Percentiles rank a stretch among this genome's conserved stretches.
Conservation (phyloP, 108 stramenopile genomes). For the Cyclotella baltica region DNA sequence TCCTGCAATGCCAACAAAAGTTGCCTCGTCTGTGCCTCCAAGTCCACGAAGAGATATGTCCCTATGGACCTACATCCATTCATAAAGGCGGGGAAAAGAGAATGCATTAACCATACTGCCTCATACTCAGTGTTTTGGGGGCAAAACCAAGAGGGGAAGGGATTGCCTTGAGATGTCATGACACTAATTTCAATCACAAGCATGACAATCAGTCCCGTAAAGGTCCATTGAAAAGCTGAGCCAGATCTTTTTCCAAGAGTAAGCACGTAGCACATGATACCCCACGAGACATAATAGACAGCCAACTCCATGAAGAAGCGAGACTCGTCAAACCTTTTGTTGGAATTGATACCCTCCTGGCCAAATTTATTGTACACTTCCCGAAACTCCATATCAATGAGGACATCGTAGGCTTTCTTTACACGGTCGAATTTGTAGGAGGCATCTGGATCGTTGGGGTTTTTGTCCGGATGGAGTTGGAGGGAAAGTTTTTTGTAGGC, state of each 20-base stretch:
- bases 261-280: constrained; percentile 93
- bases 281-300: constrained; percentile 95
- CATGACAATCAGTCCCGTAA: constrained; percentile 95
- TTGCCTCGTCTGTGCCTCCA: constrained; percentile 90
- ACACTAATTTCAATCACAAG: constrained; percentile 91
- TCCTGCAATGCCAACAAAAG: constrained; percentile 91
- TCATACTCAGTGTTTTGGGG: constrained; percentile 93
- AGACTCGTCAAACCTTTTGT: constrained; percentile 89
- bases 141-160: constrained; percentile 91
- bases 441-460: constrained; percentile 87
- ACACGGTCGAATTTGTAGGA: constrained; percentile 91
- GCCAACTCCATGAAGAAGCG: constrained; percentile 89
- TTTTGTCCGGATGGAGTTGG: constrained; percentile 98
- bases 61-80: constrained; percentile 97
- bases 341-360: constrained; percentile 84
- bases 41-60: constrained; percentile 91
- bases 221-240: constrained; percentile 90
- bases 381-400: constrained; percentile 95
- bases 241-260: constrained; percentile 92
- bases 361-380: constrained; percentile 99
- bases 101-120: constrained; percentile 88
- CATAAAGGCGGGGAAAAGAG: constrained; percentile 98
- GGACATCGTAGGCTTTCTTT: constrained; percentile 93
- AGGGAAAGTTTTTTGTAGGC: constrained; percentile 94
- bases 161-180: constrained; percentile 86